Evolutionary conservation across 192 early-diverging fungal species (phyloP), one percentile per base, ranked within the genome.

Genomic region (Coemansia sp.): DNA sequence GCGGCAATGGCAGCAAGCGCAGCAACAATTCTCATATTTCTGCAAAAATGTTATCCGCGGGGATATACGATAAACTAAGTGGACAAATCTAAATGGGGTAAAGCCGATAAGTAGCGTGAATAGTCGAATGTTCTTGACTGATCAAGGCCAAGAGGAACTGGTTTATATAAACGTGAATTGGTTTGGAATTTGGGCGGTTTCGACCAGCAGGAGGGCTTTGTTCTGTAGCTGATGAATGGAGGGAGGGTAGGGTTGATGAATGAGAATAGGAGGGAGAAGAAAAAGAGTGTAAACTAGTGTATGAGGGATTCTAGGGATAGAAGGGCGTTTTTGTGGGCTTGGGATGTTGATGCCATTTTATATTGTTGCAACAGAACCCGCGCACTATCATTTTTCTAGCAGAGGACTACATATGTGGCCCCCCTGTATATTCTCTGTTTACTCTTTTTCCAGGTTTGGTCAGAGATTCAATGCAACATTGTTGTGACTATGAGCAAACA

Each of bases 1-100:
- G 65, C 75, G 33, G 67, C 55, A 57, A 78, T 61, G 41, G 75
- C 75, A 28, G 62, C 69, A 37, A 78, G 20, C 2, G 75, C 75
- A 19, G 69, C 54, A 38, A 61, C 45, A 33, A 65, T 72, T 59
- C 67, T 78, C 69, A 72, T 77, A 19, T 44, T 64, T 40, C 20
- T 34, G 33, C 33, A 34, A 34, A 34, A 34, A 34, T 34, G 17
- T 10, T n/a, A 34, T 20, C n/a, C n/a, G n/a, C n/a, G n/a, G n/a
- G n/a, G n/a, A n/a, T n/a, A 7, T 58, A 14, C 17, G 36, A 45
- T 10, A 36, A 38, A 45, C 37, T n/a, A n/a, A 20, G 41, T 25
- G 41, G 42, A n/a, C 17, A 37, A 31, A 6, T 4, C 38, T 27
- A 42, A 11, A 31, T 30, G 44, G 27, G 44, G 27, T 17, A n/a